Base-by-base conservation (phyloP, 257 asterid genomes). In the Scutellaria barbata region DNA sequence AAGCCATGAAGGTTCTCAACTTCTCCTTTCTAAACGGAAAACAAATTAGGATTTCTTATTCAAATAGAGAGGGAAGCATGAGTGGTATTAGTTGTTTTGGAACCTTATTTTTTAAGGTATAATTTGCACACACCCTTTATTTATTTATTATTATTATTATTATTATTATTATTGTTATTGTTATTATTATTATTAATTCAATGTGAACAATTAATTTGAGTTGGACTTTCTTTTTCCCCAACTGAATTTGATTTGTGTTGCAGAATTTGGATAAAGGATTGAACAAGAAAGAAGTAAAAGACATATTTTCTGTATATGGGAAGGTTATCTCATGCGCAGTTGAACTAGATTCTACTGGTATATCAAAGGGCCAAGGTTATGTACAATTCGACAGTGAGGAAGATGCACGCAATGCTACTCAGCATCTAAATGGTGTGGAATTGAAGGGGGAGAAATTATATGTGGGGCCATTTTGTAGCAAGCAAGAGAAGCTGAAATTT, bases 81-180 rank as follows among this genome's bases (percentile, higher is more conserved):
- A 68, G 8, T 83, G 92, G 25, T 83, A 56, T 22, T 69, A 88
- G 84, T 46, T 85, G 79, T 52, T 42, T 75, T 22, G 94, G 87
- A 4, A 90, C 86, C 71, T 74, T 90, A 12, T 90, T 85, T 63
- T 73, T 90, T 17, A 90, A 90, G 92, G 96, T 88, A 78, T 53
- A 30, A 30, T 4, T 30, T 30, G 35, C 35, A 2, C 35, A 4
- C 3, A 30, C 35, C 35, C 35, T 30, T 30, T 30, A 30, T 30
- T 25, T 30, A 30, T 30, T 0, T 30, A 0, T 5, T 30, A 30
- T 30, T 30, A 30, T 30, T 30, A 30, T 2, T 30, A 30, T n/a
- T n/a, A n/a, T n/a, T n/a, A n/a, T n/a, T n/a, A n/a, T n/a, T n/a
- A n/a, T n/a, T n/a, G n/a, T n/a, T n/a, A n/a, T n/a, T n/a, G n/a